Base-by-base conservation (phyloP, 2,329 filamentous ascomycete species). In the Verticillium albo-atrum region DNA sequence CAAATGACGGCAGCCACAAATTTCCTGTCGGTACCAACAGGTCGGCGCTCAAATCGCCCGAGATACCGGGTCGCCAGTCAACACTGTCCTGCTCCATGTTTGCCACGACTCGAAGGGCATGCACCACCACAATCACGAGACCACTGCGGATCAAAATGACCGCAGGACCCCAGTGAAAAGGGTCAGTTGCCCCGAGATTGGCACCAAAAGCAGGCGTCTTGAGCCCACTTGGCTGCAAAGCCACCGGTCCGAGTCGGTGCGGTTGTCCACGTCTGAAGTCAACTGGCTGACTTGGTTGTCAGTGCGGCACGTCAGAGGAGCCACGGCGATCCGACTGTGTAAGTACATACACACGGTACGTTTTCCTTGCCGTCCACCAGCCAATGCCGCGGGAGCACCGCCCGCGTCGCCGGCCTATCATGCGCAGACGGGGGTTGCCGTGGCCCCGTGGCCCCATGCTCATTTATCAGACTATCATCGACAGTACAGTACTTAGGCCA, bases 1-100 rank as follows among this genome's bases (percentile, higher is more conserved):
- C 57, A 58, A 55, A 62, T 63, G 61, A 63, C 61, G 61, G 57
- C 60, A 63, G 61, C 61, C 61, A 63, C 60, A 63, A 62, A 63
- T 58, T 35, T 63, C 27, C 61, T 63, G 57, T 53, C 62, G 57
- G 61, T 62, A 60, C 61, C 61, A 60, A 60, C 61, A 59, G 35
- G 57, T 58, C 62, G 61, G 61, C 55, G 42, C 42, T 4, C 42
- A n/a, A 25, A 25, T 20, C n/a, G 42, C 42, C 42, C 42, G 20
- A 25, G n/a, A 25, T 50, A n/a, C 20, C 25, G 42, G 42, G 42
- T 50, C 42, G 20, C 20, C 42, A 4, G n/a, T 50, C 20, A 7
- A 50, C n/a, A n/a, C 25, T 9, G 42, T 5, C 42, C 42, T 23
- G 20, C 4, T 25, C 42, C 42, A 50, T 50, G n/a, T 20, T 50